phyloP scores from a whole-genome alignment of 495 filamentous ascomycete genomes.

The Tuber magnatum region DNA sequence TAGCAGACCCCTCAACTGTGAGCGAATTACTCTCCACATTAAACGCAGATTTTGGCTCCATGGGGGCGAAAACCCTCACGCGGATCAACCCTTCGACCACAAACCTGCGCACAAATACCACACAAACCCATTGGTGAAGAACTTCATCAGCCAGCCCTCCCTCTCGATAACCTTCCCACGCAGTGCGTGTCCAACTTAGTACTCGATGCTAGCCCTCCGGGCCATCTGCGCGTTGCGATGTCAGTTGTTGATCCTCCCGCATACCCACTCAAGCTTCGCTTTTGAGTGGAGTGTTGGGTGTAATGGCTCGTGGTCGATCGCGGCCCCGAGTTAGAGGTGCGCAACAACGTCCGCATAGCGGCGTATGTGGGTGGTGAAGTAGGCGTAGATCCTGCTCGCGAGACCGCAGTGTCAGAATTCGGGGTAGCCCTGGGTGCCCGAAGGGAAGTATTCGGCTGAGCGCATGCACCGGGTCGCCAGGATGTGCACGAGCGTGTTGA shows the following conservation, averaged over 20 bases:
- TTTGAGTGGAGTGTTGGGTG: conserved; percentile 66
- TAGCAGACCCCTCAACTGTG: conserved; percentile 46
- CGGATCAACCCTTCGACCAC: conserved; percentile 88
- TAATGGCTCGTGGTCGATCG: conserved; percentile 84
- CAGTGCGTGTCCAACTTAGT: conserved; percentile 92
- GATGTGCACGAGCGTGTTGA: conserved; percentile 95
- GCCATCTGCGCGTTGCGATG: conserved; percentile 95
- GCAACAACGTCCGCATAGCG: conserved; percentile 91
- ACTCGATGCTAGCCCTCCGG: conserved; percentile 83
- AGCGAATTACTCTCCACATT: conserved; percentile 78
- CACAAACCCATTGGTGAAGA: conserved; percentile 92
- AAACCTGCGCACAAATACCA: conserved; percentile 89
- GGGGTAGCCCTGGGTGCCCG: conserved; percentile 79
- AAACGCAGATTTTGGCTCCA: conserved; percentile 67
- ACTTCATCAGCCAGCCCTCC: conserved; percentile 90
- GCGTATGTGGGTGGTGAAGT: conserved; percentile 94
- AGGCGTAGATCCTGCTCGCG: conserved; percentile 91
- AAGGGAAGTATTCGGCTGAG: conserved; percentile 94
- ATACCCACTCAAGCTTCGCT: conserved; percentile 78
- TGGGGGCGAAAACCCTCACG: conserved; percentile 64
- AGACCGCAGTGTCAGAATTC: conserved; percentile 96
- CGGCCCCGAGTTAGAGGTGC: conserved; percentile 86
- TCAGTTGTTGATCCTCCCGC: conserved; percentile 93
- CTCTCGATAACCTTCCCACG: conserved; percentile 71
- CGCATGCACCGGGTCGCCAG: conserved; percentile 98